Evolutionary conservation across 2,329 filamentous ascomycete species (phyloP), one percentile per base, ranked within the genome.

Genomic region (Onygena corvina): DNA sequence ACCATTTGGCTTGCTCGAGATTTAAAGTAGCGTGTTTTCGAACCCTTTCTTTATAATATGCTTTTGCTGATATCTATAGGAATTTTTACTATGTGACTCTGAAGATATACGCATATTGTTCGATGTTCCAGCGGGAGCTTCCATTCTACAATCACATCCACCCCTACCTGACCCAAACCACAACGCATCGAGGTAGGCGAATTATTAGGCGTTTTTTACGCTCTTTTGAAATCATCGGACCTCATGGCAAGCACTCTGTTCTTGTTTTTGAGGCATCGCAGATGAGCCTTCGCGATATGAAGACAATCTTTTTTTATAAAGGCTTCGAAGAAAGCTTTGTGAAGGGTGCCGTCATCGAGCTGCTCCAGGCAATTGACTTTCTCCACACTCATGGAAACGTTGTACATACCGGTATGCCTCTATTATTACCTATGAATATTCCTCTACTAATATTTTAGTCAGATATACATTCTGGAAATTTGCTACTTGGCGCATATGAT

Each of bases 1-100:
- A 64, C 60, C 1, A 58, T 48, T 40, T 63, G 60, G 61, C 54
- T 63, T 2, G 56, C 57, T 18, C 50, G 57, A 27, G 59, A 62
- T 38, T 31, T 61, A 18, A 54, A 7, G 59, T 55, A 52, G 49
- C 21, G 7, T 21, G 20, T 48, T 20, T 21, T 20, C 18, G 12
- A 33, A 11, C 20, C 40, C 48, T 31, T 30, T 47, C 2, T n/a
- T 23, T 34, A 8, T 12, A 23, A 30, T n/a, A 23, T 29, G 4
- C 33, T 53, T 14, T 33, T 33, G 30, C 36, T 40, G n/a, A 40
- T 21, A 5, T n/a, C 0, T 14, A 9, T n/a, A 40, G 36, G n/a
- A 11, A 12, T 25, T n/a, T n/a, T n/a, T n/a, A n/a, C 0, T 50
- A 54, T 45, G 20, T 46, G 16, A 33, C 45, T 11, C 30, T 54